Conservation (phyloP, 2,329 filamentous ascomycete genomes). For the Verticillium isaacii region DNA sequence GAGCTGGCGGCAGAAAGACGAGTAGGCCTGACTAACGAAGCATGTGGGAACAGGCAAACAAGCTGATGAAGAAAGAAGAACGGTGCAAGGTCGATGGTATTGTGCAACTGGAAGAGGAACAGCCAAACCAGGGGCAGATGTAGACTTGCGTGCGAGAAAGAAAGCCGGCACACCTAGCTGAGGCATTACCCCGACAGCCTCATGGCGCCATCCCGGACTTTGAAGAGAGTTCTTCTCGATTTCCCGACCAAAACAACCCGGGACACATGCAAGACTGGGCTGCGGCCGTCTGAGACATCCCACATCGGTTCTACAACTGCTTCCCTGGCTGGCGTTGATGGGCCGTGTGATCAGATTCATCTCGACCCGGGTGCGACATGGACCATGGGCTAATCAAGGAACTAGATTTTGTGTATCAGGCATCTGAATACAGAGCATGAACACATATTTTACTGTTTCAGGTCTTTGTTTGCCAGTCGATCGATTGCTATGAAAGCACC, state of each 20-base stretch:
- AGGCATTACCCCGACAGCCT: neutral
- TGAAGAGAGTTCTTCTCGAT: neutral
- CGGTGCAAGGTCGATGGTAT: neutral
- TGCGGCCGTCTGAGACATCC: neutral
- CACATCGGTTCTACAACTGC: no score
- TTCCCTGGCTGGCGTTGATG: no score
- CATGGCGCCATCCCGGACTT: neutral
- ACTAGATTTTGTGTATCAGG: no score
- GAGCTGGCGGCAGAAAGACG: neutral
- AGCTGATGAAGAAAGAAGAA: neutral
- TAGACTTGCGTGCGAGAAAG: neutral
- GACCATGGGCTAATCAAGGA: no score
- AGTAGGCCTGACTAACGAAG: neutral
- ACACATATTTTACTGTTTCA: no score
- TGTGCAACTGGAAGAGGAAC: neutral
- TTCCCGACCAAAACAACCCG: neutral
- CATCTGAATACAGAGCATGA: no score
- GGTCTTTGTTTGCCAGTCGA: no score
- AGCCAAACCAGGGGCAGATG: neutral
- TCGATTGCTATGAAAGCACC: no score
- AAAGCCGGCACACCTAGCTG: neutral
- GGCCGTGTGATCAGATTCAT: neutral
- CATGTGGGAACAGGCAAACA: neutral
- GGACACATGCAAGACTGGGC: neutral
- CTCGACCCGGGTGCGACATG: no score